Evolutionary conservation across 78 protist genomes (phyloP), one percentile per base, ranked within the genome.

Genomic region (Isochrysis galbana): DNA sequence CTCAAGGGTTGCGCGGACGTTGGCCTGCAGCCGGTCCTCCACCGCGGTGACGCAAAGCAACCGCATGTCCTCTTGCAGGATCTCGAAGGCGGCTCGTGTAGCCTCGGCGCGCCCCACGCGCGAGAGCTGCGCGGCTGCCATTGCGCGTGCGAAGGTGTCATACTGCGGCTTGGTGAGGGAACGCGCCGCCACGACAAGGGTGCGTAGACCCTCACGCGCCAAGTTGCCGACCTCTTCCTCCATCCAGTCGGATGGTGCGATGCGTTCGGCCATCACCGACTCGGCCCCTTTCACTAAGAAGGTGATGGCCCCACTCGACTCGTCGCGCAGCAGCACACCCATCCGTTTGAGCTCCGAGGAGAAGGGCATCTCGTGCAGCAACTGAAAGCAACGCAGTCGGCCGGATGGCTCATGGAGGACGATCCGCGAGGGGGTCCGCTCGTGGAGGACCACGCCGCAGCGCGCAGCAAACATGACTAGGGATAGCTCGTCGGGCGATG

Each of bases 401-500:
- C 84, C 84, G 22, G 36, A 0, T 19, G 47, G 47, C n/a, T 44
- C 88, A 23, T 1, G 5, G 55, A 98, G 78, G 32, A 90, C 83
- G 69, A 97, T 97, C 0, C 42, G 32, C 23, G 14, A 11, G 41
- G 95, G 70, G 69, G 94, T 96, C n/a, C 98, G 96, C 36, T 78
- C 93, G 22, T n/a, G 5, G 42, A 98, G 93, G 11, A 29, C 46
- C 61, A 98, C 69, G 5, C 98, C 98, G 42, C 95, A 93, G 0
- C 86, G 29, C n/a, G 98, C 98, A 7, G 98, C 95, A 39, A 96
- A 98, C 83, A 95, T 90, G 38, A 98, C 99, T 45, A 98, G 94
- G 38, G 99, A 99, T 34, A 98, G 96, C 89, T 98, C 99, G 93
- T 98, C 99, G 5, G 99, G 99, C 47, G 95, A 86, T 0, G 99